Percentiles rank a stretch among this genome's conserved stretches.
Conservation (phyloP, 1,284 basidiomycete genomes). For the Apiotrichum montevideense region DNA sequence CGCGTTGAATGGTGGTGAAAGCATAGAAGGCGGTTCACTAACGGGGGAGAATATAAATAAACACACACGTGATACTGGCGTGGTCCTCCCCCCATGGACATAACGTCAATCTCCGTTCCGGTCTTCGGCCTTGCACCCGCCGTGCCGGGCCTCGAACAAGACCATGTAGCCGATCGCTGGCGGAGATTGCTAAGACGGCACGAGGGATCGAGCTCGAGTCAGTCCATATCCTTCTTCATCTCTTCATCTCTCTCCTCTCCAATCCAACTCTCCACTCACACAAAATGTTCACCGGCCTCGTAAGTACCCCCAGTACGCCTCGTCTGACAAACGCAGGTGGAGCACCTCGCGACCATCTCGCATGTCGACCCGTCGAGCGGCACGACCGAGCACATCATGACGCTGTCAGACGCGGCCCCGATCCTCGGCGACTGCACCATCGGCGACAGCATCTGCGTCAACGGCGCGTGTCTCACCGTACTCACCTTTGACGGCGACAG, state of each 20-base stretch:
- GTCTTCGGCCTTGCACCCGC: too few relatives aligned
- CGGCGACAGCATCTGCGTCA: conserved; percentile 90
- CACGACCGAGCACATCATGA: conserved; percentile 58
- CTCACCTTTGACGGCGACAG: conserved; percentile 66
- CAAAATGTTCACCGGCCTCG: conserved; percentile 46
- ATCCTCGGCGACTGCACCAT: conserved; percentile 87
- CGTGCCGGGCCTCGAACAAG: too few relatives aligned
- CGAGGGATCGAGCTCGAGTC: too few relatives aligned
- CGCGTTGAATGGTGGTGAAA: too few relatives aligned
- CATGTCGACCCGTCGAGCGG: conserved; percentile 33
- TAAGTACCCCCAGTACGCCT: conserved; percentile 11
- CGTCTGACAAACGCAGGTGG: conserved; percentile 33
- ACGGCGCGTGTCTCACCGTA: conserved; percentile 81
- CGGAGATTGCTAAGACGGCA: too few relatives aligned
- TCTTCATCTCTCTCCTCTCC: background rate
- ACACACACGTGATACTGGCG: too few relatives aligned
- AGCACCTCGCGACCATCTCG: conserved; percentile 41
- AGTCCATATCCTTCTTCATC: background rate
- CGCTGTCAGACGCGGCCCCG: conserved; percentile 63
- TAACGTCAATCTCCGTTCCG: too few relatives aligned
- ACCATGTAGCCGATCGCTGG: too few relatives aligned
- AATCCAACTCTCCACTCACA: too few relatives aligned
- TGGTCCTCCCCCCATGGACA: too few relatives aligned
- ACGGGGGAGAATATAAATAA: too few relatives aligned
- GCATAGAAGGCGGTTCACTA: too few relatives aligned